A percentile compares a stretch with the other conserved stretches of the same genome.
Conservation (phyloP, 1,284 basidiomycete species). For the Pulchroboletus neoregius region DNA sequence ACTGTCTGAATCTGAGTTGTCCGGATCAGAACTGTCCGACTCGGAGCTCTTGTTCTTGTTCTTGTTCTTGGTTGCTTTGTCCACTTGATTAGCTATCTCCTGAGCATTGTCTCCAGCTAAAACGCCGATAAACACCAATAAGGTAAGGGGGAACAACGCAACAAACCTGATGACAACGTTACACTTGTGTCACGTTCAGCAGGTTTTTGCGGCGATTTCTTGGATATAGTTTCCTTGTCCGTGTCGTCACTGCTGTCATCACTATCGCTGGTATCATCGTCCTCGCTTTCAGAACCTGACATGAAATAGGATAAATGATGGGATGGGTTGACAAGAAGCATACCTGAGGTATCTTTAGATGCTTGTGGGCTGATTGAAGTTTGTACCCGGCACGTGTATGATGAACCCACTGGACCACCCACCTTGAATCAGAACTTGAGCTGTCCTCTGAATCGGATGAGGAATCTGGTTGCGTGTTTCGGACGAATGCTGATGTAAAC, state of each 20-base stretch:
- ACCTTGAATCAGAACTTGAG: conserved; percentile 23
- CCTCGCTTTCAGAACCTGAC: conserved; percentile 20
- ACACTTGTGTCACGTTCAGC: conserved; percentile 30
- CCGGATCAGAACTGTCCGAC: conserved; percentile 25
- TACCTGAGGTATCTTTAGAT: conserved; percentile 28
- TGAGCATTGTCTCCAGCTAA: conserved; percentile 8
- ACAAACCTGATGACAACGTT: conserved; percentile 34
- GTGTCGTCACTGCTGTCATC: conserved; percentile 8
- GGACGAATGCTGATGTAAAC: background rate
- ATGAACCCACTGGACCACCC: conserved; percentile 18
- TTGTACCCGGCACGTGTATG: conserved; percentile 10
- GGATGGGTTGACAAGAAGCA: background rate
- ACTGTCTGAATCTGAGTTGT: conserved; percentile 20
- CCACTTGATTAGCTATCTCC: background rate
- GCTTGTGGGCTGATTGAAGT: conserved; percentile 24
- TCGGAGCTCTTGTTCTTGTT: conserved; percentile 28
- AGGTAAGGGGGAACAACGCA: background rate
- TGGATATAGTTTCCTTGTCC: conserved; percentile 1
- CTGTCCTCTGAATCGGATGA: conserved; percentile 35
- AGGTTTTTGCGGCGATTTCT: conserved; percentile 10
- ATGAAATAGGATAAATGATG: background rate
- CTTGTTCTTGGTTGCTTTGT: no score
- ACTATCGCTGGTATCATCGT: conserved; percentile 1
- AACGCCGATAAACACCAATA: conserved; percentile 9
- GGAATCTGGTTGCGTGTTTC: conserved; percentile 20